Evolutionary conservation across 208 protist species (phyloP).

Genomic region (Trypanosomatidae sp.): DNA sequence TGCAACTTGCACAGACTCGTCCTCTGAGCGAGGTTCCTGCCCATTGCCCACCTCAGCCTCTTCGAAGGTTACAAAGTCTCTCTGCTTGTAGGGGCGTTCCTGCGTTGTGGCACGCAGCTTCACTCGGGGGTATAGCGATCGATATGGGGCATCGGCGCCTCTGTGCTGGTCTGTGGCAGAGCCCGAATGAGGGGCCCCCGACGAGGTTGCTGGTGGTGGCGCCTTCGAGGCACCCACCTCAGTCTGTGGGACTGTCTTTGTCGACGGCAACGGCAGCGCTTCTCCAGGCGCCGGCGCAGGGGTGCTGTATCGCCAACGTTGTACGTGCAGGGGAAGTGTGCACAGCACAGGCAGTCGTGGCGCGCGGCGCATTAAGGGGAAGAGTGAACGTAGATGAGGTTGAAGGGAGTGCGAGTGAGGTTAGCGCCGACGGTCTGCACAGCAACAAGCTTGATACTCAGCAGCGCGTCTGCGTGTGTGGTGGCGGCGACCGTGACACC

Average conservation of each 20-base stretch:
- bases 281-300: background rate
- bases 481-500: background rate
- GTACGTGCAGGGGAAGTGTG: background rate
- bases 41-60: background rate
- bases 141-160: slow-evolving; percentile 8
- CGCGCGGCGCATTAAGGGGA: slow-evolving; percentile 11
- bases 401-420: background rate
- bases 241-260: background rate
- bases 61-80: slow-evolving; percentile 17
- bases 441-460: background rate
- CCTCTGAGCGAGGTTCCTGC: background rate
- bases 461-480: background rate
- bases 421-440: background rate
- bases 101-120: slow-evolving; percentile 38
- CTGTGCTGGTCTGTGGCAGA: background rate
- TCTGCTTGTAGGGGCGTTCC: slow-evolving; percentile 29
- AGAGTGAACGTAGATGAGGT: background rate
- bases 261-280: background rate
- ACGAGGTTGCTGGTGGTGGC: background rate
- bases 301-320: slow-evolving; percentile 11
- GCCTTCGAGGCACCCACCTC: background rate
- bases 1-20: background rate
- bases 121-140: slow-evolving; percentile 33
- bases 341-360: slow-evolving; percentile 3
- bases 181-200: background rate